Evolutionary conservation across 148 eudicot genomes (phyloP), one percentile per base, ranked within the genome.

Genomic region (Cornus controversa): DNA sequence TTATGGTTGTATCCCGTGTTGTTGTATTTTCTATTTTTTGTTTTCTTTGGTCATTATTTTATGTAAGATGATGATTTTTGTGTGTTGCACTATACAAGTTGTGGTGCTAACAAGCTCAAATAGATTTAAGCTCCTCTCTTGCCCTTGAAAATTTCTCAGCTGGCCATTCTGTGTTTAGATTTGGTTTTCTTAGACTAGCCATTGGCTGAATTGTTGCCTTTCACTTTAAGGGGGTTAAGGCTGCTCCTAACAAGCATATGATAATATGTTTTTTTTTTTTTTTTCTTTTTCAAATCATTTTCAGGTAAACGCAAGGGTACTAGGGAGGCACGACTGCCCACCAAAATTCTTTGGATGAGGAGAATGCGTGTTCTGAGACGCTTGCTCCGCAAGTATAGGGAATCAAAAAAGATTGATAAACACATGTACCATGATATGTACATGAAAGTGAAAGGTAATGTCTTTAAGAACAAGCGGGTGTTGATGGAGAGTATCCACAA

Each of bases 391-490:
- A 88, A 88, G 74, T 88, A 88, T 83, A 27, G 91, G 71, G 91
- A 88, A 50, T 73, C 91, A 1, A 84, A 88, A 77, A 86, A 86
- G 69, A 86, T 88, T 28, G 91, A 86, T 81, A 86, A 85, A 84
- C 90, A 89, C 81, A 89, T 89, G 92, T 89, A 89, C 78, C 90
- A 89, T 77, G 91, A 89, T 64, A 89, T 86, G 89, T 89, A 89
- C 80, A 82, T 89, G 91, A 86, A 89, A 78, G 92, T 89, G 34
- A 89, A 89, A 69, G 92, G 92, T 85, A 86, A 86, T 76, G 92
- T 89, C 68, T 89, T 85, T 62, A 89, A 89, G 81, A 89, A 89
- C 86, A 89, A 87, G 79, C 80, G 92, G 45, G 90, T 89, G 65
- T 66, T 89, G 57, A 87, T 85, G 90, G 92, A 87, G 77, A 89